Evolutionary conservation across 176 grass and related monocot species (phyloP), one percentile per base, ranked within the genome.

Genomic region (Aegilops bicornis): DNA sequence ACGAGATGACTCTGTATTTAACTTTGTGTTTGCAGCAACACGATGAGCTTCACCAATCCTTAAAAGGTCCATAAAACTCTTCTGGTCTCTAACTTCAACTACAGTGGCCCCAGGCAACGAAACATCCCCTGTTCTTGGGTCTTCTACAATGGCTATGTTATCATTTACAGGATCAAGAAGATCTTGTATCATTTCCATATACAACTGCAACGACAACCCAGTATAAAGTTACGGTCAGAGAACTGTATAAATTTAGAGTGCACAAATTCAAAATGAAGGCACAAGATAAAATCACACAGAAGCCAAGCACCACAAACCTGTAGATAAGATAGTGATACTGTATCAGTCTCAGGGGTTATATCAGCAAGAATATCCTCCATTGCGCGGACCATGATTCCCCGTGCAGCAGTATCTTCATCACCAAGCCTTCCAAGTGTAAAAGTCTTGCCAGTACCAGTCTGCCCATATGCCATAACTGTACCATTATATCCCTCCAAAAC

Each of bases 151-250:
- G 20, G 94, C 92, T 83, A 99, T 99, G 85, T 99, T 99, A 83
- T 99, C 97, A 93, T 99, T 99, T 79, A 88, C 85, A 87, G 97
- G 97, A 90, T 97, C 91, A 84, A 99, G 90, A 63, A 99, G 97
- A 54, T 99, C 97, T 81, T 99, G 97, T 80, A 99, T 97, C 84
- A 93, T 99, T 91, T 99, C 97, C 97, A 99, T 99, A 86, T 99
- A 99, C 59, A 99, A 79, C 97, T 99, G 85, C 59, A 87, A 62
- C 5, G 87, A 89, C 17, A 14, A 86, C 35, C 9, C 72, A 89
- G 78, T 27, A 85, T 43, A 80, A 30, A 77, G 84, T 64, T 81
- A 82, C 25, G 56, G 77, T 2, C 3, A 5, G 37, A 69, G 15
- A 73, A 59, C n/a, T 60, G 36, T 83, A 83, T 1, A 81, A 7